Conservation (phyloP, 495 filamentous ascomycete species). For the Astrothelium subdiscretum region DNA sequence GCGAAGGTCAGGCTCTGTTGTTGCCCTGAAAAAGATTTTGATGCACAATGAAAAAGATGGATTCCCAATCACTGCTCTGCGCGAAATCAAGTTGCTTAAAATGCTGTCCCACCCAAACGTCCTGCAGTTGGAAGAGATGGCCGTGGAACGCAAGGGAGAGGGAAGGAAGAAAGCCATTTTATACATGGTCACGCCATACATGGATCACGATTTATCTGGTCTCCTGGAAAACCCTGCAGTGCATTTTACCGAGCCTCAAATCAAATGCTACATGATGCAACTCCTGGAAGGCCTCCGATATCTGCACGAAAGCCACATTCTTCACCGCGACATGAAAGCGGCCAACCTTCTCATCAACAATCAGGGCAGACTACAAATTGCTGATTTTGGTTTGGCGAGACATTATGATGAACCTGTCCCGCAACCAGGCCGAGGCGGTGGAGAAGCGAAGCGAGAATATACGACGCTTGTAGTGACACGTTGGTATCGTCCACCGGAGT, state of each 20-base stretch:
- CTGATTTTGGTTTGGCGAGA: conserved; percentile 89
- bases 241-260: conserved; percentile 73
- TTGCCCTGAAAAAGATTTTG: conserved; percentile 91
- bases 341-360: conserved; percentile 97
- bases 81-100: conserved; percentile 93
- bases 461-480: conserved; percentile 89
- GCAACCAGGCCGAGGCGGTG: conserved; percentile 64
- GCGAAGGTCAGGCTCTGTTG: conserved; percentile 54
- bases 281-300: conserved; percentile 82
- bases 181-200: conserved; percentile 98
- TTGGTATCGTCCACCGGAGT: conserved; percentile 94
- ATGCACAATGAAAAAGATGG: conserved; percentile 82
- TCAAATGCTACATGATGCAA: conserved; percentile 97
- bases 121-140: conserved; percentile 86
- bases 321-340: conserved; percentile 98
- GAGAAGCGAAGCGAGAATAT: conserved; percentile 80
- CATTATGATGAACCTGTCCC: conserved; percentile 85
- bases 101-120: conserved; percentile 84
- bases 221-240: conserved; percentile 90
- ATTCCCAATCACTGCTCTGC: conserved; percentile 67
- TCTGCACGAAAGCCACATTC: conserved; percentile 77
- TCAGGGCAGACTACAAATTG: conserved; percentile 84
- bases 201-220: conserved; percentile 96
- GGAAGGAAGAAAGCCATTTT: conserved; percentile 76
- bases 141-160: conserved; percentile 66